Evolutionary conservation across 179 eudicot species (phyloP).

Genomic region (Camellia oleifera): DNA sequence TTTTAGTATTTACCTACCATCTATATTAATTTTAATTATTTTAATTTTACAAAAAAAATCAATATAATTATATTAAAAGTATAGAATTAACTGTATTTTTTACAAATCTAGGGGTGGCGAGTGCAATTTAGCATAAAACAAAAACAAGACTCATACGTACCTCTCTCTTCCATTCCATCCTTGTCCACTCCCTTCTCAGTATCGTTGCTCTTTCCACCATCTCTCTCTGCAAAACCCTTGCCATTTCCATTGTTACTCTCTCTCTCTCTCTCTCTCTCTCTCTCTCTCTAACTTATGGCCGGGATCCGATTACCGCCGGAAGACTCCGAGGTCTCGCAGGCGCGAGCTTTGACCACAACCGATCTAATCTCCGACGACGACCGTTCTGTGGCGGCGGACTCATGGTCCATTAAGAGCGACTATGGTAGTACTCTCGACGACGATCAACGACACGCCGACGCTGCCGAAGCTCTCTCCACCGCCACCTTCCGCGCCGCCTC

Average conservation of each 20-base stretch:
- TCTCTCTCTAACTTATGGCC: constrained; percentile 23
- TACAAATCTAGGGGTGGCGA: too few relatives aligned
- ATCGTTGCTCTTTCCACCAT: background rate
- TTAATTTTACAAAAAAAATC: too few relatives aligned
- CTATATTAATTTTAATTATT: too few relatives aligned
- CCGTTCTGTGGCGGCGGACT: constrained; percentile 90
- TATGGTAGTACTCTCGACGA: constrained; percentile 94
- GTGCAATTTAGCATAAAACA: too few relatives aligned
- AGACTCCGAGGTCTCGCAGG: constrained; percentile 41
- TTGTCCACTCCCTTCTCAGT: background rate
- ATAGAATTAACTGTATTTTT: too few relatives aligned
- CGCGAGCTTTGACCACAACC: constrained; percentile 26
- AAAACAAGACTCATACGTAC: too few relatives aligned
- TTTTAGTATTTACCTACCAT: too few relatives aligned
- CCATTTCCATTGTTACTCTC: too few relatives aligned
- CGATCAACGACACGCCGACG: constrained; percentile 96
- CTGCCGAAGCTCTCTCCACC: constrained; percentile 84
- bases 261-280: constrained; percentile 4
- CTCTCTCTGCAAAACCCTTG: background rate
- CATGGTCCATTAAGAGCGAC: constrained; percentile 97
- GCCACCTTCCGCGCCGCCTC: constrained; percentile 66
- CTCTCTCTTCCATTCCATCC: background rate
- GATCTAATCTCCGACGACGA: constrained; percentile 96
- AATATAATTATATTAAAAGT: too few relatives aligned
- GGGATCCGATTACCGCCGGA: constrained; percentile 46